Percentiles rank a stretch among this genome's conserved stretches.
Evolutionary conservation across 345 rosid species (phyloP).

Genomic region (Salix exigua): DNA sequence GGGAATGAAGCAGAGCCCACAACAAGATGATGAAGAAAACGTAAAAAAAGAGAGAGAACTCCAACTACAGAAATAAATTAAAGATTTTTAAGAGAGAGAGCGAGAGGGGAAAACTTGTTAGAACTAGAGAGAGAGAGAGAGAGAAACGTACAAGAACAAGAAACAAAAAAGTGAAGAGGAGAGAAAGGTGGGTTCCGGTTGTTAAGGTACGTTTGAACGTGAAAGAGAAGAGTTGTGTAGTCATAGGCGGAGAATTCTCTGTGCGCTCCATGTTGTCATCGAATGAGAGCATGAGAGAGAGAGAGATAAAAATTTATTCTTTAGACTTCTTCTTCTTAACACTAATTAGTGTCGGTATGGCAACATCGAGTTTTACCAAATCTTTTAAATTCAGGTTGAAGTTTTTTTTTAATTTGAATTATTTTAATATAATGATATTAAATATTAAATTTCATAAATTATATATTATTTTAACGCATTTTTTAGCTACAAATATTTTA

Average conservation of each 20-base stretch:
- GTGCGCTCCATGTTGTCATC: neutral
- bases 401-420: too few species aligned
- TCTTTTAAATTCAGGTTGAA: too few species aligned
- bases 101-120: neutral
- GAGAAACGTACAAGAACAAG: neutral
- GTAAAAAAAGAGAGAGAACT: neutral
- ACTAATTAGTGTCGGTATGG: too few species aligned
- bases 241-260: conserved; percentile 15
- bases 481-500: too few species aligned
- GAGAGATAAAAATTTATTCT: neutral
- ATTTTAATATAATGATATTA: too few species aligned
- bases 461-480: too few species aligned
- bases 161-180: neutral
- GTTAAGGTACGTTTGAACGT: neutral
- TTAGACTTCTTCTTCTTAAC: too few species aligned
- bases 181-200: neutral
- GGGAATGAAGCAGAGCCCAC: neutral
- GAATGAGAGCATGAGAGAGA: neutral
- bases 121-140: neutral
- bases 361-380: too few species aligned
- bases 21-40: neutral
- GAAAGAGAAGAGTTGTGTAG: neutral
- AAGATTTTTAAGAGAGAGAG: neutral
- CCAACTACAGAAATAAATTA: neutral
- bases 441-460: too few species aligned